These are phyloP conservation scores for Colletotrichum sojae DNA, from an alignment of 2,329 filamentous ascomycete species.

Conservation along the genomic window DNA sequence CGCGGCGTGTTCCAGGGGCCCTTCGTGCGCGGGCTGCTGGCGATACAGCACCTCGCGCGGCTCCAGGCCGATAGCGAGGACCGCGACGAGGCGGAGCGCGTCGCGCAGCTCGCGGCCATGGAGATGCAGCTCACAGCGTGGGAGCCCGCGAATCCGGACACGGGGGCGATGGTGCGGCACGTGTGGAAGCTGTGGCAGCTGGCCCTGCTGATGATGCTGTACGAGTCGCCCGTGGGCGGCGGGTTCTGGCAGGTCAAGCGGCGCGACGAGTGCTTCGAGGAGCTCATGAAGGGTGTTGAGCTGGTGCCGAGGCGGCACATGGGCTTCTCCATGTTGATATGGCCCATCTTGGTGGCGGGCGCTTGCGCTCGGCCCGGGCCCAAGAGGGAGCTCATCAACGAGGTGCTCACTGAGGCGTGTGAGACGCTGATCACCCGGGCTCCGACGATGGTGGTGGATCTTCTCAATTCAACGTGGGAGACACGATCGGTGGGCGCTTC, in stretches of 20 bases:
- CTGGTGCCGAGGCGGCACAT: neutral
- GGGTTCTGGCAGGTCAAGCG: neutral
- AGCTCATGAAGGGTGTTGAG: constrained; percentile 2
- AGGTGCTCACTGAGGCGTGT: neutral
- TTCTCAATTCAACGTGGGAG: neutral
- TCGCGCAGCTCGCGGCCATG: neutral
- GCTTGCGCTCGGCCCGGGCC: neutral
- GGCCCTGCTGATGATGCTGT: constrained; percentile 8
- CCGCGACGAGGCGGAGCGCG: neutral
- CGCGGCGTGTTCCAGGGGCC: constrained; percentile 12
- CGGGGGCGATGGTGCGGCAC: neutral
- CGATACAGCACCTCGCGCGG: constrained; percentile 5
- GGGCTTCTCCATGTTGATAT: constrained; percentile 10
- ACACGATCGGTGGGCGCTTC: too few species aligned
- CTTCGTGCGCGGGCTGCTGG: constrained; percentile 1
- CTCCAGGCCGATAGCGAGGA: neutral
- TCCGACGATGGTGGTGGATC: neutral
- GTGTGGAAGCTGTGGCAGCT: constrained; percentile 14
- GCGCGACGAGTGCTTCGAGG: constrained; percentile 4
- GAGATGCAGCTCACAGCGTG: constrained; percentile 24
- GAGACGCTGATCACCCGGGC: neutral
- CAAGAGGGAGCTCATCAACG: constrained; percentile 1
- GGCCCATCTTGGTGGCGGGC: constrained; percentile 8
- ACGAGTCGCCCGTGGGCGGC: constrained; percentile 9
- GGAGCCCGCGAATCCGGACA: constrained; percentile 1